Percentiles rank a stretch among this genome's conserved stretches.
phyloP scores from a whole-genome alignment of 148 eudicot genomes.

The Nepenthes gracilis region DNA sequence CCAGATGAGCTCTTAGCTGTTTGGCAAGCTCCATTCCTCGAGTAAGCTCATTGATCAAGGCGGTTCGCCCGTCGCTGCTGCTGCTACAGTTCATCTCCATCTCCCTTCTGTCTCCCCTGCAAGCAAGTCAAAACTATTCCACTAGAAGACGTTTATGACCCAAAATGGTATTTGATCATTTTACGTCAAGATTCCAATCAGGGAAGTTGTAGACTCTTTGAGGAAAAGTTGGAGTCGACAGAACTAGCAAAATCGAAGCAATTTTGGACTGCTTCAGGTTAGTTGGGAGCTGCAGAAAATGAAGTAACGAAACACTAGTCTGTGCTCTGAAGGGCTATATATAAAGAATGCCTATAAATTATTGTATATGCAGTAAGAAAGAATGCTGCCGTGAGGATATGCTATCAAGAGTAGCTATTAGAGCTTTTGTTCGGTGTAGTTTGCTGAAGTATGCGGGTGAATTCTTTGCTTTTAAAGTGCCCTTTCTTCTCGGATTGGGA shows the following conservation, averaged over 20 bases:
- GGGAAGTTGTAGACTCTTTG: neutral
- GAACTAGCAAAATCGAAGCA: too few species aligned
- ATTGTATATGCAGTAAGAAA: too few species aligned
- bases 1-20: conserved; percentile 45
- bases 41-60: conserved; percentile 43
- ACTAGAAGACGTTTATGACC: neutral
- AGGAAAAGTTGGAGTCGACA: neutral
- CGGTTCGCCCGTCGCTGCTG: conserved; percentile 12
- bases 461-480: neutral
- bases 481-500: neutral
- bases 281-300: too few species aligned
- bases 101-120: neutral
- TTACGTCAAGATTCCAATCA: too few species aligned
- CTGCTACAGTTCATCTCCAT: conserved; percentile 23
- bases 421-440: neutral
- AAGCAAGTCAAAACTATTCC: too few species aligned
- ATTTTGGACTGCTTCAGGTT: too few species aligned
- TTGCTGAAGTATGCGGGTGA: neutral
- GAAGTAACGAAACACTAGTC: too few species aligned
- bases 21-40: conserved; percentile 62
- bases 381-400: too few species aligned
- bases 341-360: too few species aligned
- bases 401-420: too few species aligned
- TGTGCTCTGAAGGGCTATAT: too few species aligned
- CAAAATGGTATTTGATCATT: too few species aligned